These are phyloP conservation scores for Lactarius hengduanensis DNA, from an alignment of 768 basidiomycete species.

Conservation along the genomic window DNA sequence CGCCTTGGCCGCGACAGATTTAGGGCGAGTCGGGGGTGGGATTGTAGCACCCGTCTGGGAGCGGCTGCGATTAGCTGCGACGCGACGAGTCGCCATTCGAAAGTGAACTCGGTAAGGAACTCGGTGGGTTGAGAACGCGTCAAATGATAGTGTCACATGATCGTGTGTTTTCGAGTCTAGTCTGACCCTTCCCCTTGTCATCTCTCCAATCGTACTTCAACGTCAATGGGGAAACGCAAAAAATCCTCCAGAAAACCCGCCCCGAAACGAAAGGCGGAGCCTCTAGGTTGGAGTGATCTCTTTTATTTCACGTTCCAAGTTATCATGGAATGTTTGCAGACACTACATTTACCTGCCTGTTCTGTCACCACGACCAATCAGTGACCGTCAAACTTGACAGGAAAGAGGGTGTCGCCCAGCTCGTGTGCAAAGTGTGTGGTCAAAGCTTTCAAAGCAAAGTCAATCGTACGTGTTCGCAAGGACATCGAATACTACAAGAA, in stretches of 20 bases:
- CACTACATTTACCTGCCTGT: constrained; percentile 81
- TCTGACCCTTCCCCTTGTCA: background rate
- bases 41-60: constrained; percentile 34
- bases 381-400: constrained; percentile 82
- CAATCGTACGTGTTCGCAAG: constrained; percentile 55
- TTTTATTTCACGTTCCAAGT: constrained; percentile 10
- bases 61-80: constrained; percentile 49
- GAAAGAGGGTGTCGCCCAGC: constrained; percentile 79
- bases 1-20: constrained; percentile 49
- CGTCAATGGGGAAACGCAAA: constrained; percentile 82
- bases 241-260: constrained; percentile 83
- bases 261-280: constrained; percentile 62
- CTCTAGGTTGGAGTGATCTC: constrained; percentile 55
- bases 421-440: constrained; percentile 82
- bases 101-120: background rate
- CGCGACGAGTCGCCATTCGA: constrained; percentile 64
- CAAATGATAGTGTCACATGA: constrained; percentile 26
- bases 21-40: constrained; percentile 40
- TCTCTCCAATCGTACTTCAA: constrained; percentile 16
- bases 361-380: constrained; percentile 88
- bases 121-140: constrained; percentile 22
- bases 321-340: constrained; percentile 44
- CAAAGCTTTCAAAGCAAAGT: constrained; percentile 87
- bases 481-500: constrained; percentile 24
- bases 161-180: background rate